A percentile compares a stretch with the other conserved stretches of the same genome.
phyloP scores from a whole-genome alignment of 2,329 filamentous ascomycete species.

The Pseudomassariella vexata region DNA sequence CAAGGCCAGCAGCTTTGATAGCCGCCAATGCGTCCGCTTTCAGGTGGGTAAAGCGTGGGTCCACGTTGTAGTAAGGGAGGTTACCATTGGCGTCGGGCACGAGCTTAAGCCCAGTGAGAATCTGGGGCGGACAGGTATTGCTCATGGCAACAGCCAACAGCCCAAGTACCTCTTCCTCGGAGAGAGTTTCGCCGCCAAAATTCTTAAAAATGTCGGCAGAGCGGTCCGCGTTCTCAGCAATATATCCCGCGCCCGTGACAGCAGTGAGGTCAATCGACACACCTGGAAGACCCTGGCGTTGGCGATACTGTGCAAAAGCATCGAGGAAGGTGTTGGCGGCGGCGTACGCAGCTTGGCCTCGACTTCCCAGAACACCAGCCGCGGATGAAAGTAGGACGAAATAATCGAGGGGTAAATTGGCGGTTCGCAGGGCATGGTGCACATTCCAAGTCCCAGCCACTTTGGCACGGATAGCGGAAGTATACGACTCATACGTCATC shows the following conservation, averaged over 20 bases:
- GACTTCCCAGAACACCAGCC: not conserved
- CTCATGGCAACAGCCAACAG: conserved; percentile 17
- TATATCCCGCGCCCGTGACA: conserved; percentile 42
- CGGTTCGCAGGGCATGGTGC: too few relatives aligned
- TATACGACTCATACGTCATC: conserved; percentile 44
- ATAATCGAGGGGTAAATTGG: conserved; percentile 43
- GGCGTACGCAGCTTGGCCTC: not conserved
- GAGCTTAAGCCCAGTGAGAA: conserved; percentile 23
- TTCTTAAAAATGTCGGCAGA: conserved; percentile 17
- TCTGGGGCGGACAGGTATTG: too few relatives aligned
- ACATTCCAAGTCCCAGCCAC: too few relatives aligned
- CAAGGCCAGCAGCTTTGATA: too few relatives aligned
- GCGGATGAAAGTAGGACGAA: too few relatives aligned
- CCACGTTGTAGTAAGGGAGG: too few relatives aligned
- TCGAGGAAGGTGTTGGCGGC: not conserved
- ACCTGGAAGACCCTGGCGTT: too few relatives aligned
- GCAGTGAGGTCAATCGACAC: conserved; percentile 48
- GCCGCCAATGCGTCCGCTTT: too few relatives aligned
- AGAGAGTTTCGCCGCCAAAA: conserved; percentile 10
- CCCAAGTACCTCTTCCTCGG: conserved; percentile 17
- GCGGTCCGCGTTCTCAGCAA: conserved; percentile 37
- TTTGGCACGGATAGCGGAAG: conserved; percentile 37
- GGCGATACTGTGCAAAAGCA: not conserved
- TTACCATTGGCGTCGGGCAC: too few relatives aligned
- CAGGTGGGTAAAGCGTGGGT: too few relatives aligned